Percentiles rank a stretch among this genome's conserved stretches.
phyloP scores from a whole-genome alignment of 495 filamentous ascomycete species.

The Penicillium alfredii region DNA sequence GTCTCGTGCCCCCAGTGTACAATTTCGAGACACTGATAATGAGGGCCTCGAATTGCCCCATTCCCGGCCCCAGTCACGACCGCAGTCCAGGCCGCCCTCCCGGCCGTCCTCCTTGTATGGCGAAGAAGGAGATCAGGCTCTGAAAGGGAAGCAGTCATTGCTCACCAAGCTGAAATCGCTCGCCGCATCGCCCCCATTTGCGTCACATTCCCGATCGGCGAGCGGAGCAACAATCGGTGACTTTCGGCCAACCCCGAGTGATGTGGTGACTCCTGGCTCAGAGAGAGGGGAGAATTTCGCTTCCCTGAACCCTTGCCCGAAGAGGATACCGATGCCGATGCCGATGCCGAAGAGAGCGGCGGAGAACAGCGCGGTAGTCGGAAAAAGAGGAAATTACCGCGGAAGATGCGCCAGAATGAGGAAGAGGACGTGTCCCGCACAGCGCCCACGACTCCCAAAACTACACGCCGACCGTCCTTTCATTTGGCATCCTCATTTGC shows the following conservation, averaged over 20 bases:
- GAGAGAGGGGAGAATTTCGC: constrained; percentile 49
- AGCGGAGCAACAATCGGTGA: constrained; percentile 38
- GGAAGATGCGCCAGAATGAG: constrained; percentile 46
- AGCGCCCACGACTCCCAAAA: constrained; percentile 57
- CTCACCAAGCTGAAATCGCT: constrained; percentile 63
- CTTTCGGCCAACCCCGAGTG: constrained; percentile 19
- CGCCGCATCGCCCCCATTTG: constrained; percentile 34
- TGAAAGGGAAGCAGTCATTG: constrained; percentile 56
- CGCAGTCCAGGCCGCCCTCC: no score
- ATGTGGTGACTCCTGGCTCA: constrained; percentile 33
- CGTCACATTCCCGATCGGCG: constrained; percentile 38
- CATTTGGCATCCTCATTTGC: constrained; percentile 43
- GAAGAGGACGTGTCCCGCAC: constrained; percentile 50
- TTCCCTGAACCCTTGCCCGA: constrained; percentile 52
- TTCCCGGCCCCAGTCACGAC: constrained; percentile 49
- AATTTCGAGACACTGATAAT: constrained; percentile 53
- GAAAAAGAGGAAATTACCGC: constrained; percentile 44
- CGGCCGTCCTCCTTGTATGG: constrained; percentile 52
- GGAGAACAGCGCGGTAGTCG: constrained; percentile 36
- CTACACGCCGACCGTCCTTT: constrained; percentile 37
- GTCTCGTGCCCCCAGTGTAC: constrained; percentile 54
- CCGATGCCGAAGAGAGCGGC: constrained; percentile 67
- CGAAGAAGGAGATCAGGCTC: constrained; percentile 46
- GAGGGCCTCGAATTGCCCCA: constrained; percentile 38
- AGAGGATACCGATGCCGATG: constrained; percentile 66